Base-by-base conservation (phyloP, 2,329 filamentous ascomycete genomes). In the Aspergillus pseudoviridinutans region DNA sequence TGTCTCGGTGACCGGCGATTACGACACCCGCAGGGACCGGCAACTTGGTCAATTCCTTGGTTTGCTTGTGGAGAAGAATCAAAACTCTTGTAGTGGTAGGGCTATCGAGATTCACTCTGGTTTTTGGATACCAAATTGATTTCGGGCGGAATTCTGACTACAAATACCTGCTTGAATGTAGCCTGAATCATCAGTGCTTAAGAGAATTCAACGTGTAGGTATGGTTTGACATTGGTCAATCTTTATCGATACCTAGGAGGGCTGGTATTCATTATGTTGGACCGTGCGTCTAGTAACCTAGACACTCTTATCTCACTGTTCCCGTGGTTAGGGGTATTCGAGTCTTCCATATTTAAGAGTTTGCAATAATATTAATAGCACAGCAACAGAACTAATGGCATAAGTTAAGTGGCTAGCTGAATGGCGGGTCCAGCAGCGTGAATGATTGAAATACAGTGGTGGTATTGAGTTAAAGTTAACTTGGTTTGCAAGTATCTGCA, bases 1-100 rank as follows among this genome's bases (percentile, higher is more conserved):
- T 57, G 51, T 53, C 27, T 41, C 44, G 44, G 32, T 53, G 24
- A 41, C 17, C 29, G 42, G 20, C 14, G 38, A 47, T 52, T 50
- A 53, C 25, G 46, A 57, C 51, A 20, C 55, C 32, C 32, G 35
- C 38, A 47, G 27, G 17, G 47, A 49, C 8, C 17, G 41, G 8
- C n/a, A 22, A 14, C 22, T 14, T 29, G 51, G 20, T 49, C 35
- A 46, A 38, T 57, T 42, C 55, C 51, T 49, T 59, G 57, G 57
- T 54, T 46, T 47, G n/a, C 20, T 14, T 24, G 44, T 47, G 44
- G 44, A n/a, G 44, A 24, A 27, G 24, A 12, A 25, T 46, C 17
- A 6, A n/a, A 22, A 24, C 14, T 20, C 20, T 47, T 9, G 6
- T 12, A 12, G 22, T 7, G 20, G 12, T 46, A 47, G 20, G 12